phyloP scores from a whole-genome alignment of 2,329 filamentous ascomycete species.

The Arthrobotrys entomopaga region DNA sequence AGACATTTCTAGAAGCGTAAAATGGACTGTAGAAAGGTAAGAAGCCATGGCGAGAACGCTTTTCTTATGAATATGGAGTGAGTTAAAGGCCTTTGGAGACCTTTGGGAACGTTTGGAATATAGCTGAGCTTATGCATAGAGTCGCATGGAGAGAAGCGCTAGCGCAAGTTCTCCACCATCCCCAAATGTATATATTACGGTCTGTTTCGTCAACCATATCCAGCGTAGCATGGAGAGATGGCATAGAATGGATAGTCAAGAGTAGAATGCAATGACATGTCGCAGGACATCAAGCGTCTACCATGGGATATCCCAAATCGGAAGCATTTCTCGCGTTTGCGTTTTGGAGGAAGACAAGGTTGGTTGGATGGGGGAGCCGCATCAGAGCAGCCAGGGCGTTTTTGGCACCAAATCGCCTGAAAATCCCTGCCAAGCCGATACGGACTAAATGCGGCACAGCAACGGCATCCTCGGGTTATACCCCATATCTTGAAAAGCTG shows the following conservation, averaged over 20 bases:
- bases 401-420: constrained; percentile 17
- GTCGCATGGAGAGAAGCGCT: neutral
- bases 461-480: constrained; percentile 18
- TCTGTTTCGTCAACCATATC: constrained; percentile 5
- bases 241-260: constrained; percentile 22
- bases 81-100: constrained; percentile 1
- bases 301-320: constrained; percentile 7
- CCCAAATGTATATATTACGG: constrained; percentile 23
- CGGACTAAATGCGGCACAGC: constrained; percentile 38
- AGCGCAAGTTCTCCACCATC: constrained; percentile 1
- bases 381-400: constrained; percentile 30
- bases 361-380: constrained; percentile 35
- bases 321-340: constrained; percentile 21
- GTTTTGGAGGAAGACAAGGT: constrained; percentile 24
- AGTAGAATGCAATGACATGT: constrained; percentile 14
- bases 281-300: constrained; percentile 20
- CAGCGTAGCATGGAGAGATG: constrained; percentile 8
- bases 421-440: constrained; percentile 46
- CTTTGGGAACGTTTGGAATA: neutral
- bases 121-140: constrained; percentile 4
- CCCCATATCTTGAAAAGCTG: constrained; percentile 22
- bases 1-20: constrained; percentile 1
- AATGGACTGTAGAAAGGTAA: constrained; percentile 6
- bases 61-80: constrained; percentile 5
- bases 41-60: constrained; percentile 31